Base-by-base conservation (phyloP, 495 filamentous ascomycete genomes). In the Aspergillus coremiiformis region DNA sequence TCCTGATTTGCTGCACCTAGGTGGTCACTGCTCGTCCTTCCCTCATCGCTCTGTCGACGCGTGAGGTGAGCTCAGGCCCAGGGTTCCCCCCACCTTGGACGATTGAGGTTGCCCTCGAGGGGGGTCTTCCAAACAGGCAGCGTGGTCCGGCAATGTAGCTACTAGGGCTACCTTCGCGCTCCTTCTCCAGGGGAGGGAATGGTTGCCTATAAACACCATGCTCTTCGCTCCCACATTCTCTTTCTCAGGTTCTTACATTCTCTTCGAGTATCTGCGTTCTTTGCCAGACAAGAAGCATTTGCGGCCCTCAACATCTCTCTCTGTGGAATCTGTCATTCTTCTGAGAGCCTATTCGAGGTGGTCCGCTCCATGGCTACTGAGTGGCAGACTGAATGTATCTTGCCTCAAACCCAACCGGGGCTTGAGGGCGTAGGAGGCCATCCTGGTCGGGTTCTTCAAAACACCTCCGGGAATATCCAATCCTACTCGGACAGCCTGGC, bases 151-250 rank as follows among this genome's bases (percentile, higher is more conserved):
- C 58, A 68, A 73, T 72, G 70, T 58, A 60, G 56, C 63, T 64
- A 66, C 64, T 64, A 53, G 60, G 66, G 55, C 59, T 59, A 61
- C 63, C 58, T 54, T 56, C 41, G 44, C 30, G 37, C 49, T 58
- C 61, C 67, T 58, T 65, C 62, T 52, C 57, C 55, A 56, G 52
- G 66, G 59, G 59, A 64, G 63, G 71, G 62, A 53, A 67, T 66
- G 61, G 67, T 66, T 65, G 59, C 66, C 65, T 76, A 77, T 77
- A 75, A 75, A 75, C 72, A 73, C 61, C 67, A 70, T 72, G 66
- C 53, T 63, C 60, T 60, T 69, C 71, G 72, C 73, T 76, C 66
- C 63, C 68, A 76, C 79, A 81, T 80, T 81, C 77, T 77, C 75
- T 79, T 75, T 69, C 65, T 54, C 68, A 77, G 73, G 73, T 65